phyloP scores from a whole-genome alignment of 2,329 filamentous ascomycete genomes.

The Fusarium proliferatum region DNA sequence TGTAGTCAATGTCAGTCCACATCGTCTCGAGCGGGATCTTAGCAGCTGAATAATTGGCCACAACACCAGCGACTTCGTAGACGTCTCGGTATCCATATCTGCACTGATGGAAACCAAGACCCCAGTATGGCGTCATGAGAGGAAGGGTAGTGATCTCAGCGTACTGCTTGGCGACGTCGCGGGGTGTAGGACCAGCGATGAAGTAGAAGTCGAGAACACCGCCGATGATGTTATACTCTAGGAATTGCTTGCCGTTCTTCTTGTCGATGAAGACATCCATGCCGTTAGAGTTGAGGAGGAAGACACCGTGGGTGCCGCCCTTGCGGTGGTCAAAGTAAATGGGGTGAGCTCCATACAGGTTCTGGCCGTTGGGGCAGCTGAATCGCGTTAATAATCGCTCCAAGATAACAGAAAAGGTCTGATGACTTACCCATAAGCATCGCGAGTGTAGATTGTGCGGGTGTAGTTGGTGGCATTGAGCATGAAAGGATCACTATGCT shows the following conservation, averaged over 20 bases:
- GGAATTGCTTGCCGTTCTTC: slow-evolving; percentile 68
- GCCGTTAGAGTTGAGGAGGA: slow-evolving; percentile 77
- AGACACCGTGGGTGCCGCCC: slow-evolving; percentile 70
- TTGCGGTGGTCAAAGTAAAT: slow-evolving; percentile 80
- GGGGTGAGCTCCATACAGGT: slow-evolving; percentile 79
- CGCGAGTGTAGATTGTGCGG: slow-evolving; percentile 70
- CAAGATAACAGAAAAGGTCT: too few species aligned
- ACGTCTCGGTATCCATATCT: slow-evolving; percentile 73
- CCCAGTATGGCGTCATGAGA: slow-evolving; percentile 73
- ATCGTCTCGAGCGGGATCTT: slow-evolving; percentile 71
- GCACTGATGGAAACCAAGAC: slow-evolving; percentile 71
- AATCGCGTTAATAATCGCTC: accelerated
- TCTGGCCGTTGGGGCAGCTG: slow-evolving; percentile 66
- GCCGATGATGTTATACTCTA: slow-evolving; percentile 84
- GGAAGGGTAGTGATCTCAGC: slow-evolving; percentile 66
- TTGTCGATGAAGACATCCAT: slow-evolving; percentile 83
- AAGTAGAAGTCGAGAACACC: slow-evolving; percentile 81
- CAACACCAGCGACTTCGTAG: slow-evolving; percentile 73
- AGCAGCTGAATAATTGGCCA: slow-evolving; percentile 74
- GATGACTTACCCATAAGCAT: slow-evolving; percentile 61
- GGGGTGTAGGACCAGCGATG: slow-evolving; percentile 67
- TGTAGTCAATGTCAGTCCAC: slow-evolving; percentile 59
- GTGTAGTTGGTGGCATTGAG: slow-evolving; percentile 71
- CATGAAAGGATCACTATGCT: slow-evolving; percentile 78
- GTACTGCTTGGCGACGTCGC: slow-evolving; percentile 70